Conservation (phyloP, 768 basidiomycete species). For the Pseudohyphozyma bogoriensis region DNA sequence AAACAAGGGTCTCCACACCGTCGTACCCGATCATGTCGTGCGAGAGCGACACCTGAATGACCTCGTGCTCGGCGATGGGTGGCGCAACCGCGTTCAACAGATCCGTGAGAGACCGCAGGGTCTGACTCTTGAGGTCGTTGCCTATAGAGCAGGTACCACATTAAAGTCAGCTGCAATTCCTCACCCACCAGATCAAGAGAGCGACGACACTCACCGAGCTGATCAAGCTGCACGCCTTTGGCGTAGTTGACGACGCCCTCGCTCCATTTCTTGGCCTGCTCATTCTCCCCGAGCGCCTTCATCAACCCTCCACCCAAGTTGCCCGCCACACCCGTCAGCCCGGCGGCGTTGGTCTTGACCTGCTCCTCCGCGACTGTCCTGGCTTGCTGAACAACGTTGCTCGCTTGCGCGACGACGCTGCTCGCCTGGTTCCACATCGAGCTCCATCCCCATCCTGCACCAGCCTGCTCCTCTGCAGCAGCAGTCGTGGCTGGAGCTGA, state of each 20-base stretch:
- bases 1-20: conserved; percentile 87
- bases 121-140: conserved; percentile 77
- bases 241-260: conserved; percentile 79
- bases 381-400: conserved; percentile 37
- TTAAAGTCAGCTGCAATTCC: not conserved
- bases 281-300: conserved; percentile 44
- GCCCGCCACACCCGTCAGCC: conserved; percentile 26
- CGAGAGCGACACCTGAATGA: conserved; percentile 87
- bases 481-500: not conserved
- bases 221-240: conserved; percentile 79
- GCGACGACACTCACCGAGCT: conserved; percentile 55
- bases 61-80: conserved; percentile 95
- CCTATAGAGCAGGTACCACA: conserved; percentile 44
- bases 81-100: conserved; percentile 94
- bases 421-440: conserved; percentile 27
- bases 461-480: not conserved
- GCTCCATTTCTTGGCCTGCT: conserved; percentile 78
- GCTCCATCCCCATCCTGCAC: conserved; percentile 32
- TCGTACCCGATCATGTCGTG: conserved; percentile 97
- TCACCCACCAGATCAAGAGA: not conserved
- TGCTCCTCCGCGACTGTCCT: conserved; percentile 82
- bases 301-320: conserved; percentile 16
- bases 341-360: conserved; percentile 57
- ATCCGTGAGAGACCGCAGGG: conserved; percentile 77
- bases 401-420: conserved; percentile 26